These are phyloP conservation scores for Fagus sylvatica DNA, from an alignment of 306 rosid genomes.

Conservation along the genomic window DNA sequence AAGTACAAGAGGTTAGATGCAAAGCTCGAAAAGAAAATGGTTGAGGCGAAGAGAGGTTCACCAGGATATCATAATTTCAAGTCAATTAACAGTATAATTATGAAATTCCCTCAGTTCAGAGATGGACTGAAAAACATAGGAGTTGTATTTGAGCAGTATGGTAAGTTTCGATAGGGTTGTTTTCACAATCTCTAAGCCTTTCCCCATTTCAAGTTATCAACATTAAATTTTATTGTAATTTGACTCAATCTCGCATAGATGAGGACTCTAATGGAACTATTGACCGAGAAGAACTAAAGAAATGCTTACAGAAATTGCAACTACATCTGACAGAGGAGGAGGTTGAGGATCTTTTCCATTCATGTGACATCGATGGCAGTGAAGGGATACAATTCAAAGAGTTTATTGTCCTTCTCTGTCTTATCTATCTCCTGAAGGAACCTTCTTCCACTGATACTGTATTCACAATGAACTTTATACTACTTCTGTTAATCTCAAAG, in stretches of 20 bases:
- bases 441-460: constrained; percentile 49
- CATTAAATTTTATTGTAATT: constrained; percentile 3
- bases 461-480: constrained; percentile 23
- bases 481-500: constrained; percentile 14
- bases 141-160: constrained; percentile 73
- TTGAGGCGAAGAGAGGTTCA: constrained; percentile 54
- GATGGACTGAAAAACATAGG: constrained; percentile 59
- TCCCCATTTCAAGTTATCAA: constrained; percentile 8
- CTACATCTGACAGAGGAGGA: constrained; percentile 62
- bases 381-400: constrained; percentile 84
- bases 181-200: not conserved
- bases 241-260: constrained; percentile 40
- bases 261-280: constrained; percentile 80
- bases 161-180: constrained; percentile 43
- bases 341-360: constrained; percentile 65
- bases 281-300: constrained; percentile 64
- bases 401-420: constrained; percentile 87
- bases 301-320: constrained; percentile 62
- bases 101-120: constrained; percentile 73
- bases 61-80: constrained; percentile 48
- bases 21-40: constrained; percentile 64
- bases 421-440: constrained; percentile 70
- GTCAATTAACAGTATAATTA: constrained; percentile 67
- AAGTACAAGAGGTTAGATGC: constrained; percentile 61
- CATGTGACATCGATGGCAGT: constrained; percentile 83